Conservation (phyloP, 1,284 basidiomycete genomes). For the Ustanciosporium gigantosporum region DNA sequence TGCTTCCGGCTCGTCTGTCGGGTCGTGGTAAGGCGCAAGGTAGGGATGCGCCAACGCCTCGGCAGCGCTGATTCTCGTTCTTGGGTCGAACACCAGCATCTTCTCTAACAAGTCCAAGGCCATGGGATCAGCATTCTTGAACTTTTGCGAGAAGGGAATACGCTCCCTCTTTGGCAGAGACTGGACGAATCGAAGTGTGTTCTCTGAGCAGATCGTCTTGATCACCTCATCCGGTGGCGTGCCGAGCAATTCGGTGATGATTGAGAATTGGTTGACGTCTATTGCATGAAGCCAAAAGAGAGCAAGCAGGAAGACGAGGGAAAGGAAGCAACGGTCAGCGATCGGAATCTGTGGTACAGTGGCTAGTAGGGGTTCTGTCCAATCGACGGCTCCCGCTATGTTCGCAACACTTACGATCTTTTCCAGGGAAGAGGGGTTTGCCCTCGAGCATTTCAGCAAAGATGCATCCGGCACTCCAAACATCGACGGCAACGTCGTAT, state of each 20-base stretch:
- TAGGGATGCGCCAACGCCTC: slow-evolving; percentile 91
- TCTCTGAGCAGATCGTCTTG: slow-evolving; percentile 96
- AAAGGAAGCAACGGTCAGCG: background rate
- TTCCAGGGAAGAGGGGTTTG: slow-evolving; percentile 97
- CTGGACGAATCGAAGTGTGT: slow-evolving; percentile 98
- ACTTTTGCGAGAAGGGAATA: slow-evolving; percentile 90
- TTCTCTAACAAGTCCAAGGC: slow-evolving; percentile 95
- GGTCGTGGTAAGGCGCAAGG: slow-evolving; percentile 96
- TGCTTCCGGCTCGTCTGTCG: slow-evolving; percentile 93
- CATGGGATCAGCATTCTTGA: slow-evolving; percentile 86
- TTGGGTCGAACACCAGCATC: slow-evolving; percentile 98
- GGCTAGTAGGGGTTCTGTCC: background rate
- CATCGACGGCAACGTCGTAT: slow-evolving; percentile 96
- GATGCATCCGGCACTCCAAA: slow-evolving; percentile 99
- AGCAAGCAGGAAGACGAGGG: background rate
- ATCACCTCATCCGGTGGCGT: slow-evolving; percentile 99
- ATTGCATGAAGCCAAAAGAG: no score
- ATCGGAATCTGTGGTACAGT: background rate
- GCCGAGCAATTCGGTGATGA: slow-evolving; percentile 96
- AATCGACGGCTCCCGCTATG: no score
- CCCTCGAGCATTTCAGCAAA: slow-evolving; percentile 99
- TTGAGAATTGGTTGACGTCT: slow-evolving; percentile 99
- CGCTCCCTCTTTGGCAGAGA: slow-evolving; percentile 94
- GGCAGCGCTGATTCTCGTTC: slow-evolving; percentile 91
- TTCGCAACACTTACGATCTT: slow-evolving; percentile 70